These are phyloP conservation scores for Colletotrichum endophyticum DNA, from an alignment of 2,329 filamentous ascomycete species.

Conservation along the genomic window DNA sequence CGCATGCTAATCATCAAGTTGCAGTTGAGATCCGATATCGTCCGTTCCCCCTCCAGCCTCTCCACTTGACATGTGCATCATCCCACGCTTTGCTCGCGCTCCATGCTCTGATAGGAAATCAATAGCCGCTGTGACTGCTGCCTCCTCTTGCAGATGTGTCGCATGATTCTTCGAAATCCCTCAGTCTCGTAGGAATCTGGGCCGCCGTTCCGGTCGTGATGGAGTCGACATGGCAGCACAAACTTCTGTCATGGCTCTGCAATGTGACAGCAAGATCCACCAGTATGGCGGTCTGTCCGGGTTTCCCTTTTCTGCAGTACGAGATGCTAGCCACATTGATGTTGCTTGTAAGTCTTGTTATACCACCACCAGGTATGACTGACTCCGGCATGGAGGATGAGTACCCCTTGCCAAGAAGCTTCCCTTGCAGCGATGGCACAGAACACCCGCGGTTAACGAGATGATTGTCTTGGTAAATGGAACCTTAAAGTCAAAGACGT, in stretches of 20 bases:
- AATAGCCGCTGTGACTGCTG: constrained; percentile 7
- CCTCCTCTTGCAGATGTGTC: not conserved
- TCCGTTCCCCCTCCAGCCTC: not conserved
- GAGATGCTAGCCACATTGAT: not conserved
- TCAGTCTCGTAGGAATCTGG: not conserved
- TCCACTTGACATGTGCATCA: not conserved
- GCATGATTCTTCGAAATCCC: not conserved
- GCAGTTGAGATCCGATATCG: not conserved
- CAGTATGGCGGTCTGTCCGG: not conserved
- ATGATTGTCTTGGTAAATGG: not conserved
- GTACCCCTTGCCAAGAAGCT: not conserved
- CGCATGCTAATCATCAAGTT: not conserved
- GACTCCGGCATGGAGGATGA: not conserved
- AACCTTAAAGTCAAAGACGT: not conserved
- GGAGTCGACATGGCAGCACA: not conserved
- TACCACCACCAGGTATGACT: not conserved
- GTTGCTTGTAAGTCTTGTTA: not conserved
- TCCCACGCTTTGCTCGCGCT: not conserved
- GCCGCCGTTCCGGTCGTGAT: not conserved
- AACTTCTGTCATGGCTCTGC: not conserved
- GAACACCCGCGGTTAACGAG: not conserved
- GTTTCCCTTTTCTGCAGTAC: not conserved
- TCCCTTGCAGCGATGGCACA: not conserved
- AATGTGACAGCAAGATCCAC: not conserved
- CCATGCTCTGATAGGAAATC: constrained; percentile 13